Evolutionary conservation across 2,329 filamentous ascomycete species (phyloP), one percentile per base, ranked within the genome.

Genomic region (Botrytis paeoniae): DNA sequence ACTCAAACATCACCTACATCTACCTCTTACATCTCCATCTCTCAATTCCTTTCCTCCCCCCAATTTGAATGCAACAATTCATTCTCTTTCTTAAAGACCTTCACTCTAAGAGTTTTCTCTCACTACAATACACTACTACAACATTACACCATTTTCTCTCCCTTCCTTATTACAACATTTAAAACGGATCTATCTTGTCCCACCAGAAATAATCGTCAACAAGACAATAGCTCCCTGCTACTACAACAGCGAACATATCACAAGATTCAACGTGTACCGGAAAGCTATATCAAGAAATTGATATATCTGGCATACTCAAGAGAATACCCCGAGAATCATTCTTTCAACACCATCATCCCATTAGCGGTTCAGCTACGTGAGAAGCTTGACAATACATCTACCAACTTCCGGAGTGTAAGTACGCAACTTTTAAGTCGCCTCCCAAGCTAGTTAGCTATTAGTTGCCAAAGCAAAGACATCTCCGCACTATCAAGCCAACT

Each of bases 401-500:
- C 22, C 37, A 25, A 62, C 16, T 37, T 63, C 14, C 64, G 25
- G 16, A 63, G 22, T 5, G 35, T 25, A 51, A 57, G 16, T 20
- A 32, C 25, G 16, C 64, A 68, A 41, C 48, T 37, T 37, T 68
- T 25, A 10, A 68, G n/a, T 68, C 64, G 35, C 48, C 64, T n/a
- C 64, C 32, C 64, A 54, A 66, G 64, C 64, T 54, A 68, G 37
- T 54, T 18, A 29, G 51, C 18, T 29, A 5, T 54, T 54, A 29
- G n/a, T 29, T 63, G 5, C 61, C 61, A 63, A 32, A 45, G 39
- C 61, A 63, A 63, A 63, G 37, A 63, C 37, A 41, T 35, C 59
- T 61, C 59, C 61, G 41, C 61, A 54, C 29, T 18, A 57, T 39
- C 48, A 68, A 57, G 45, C 64, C 64, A 66, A 66, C 64, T 66